Conservation (phyloP, 2,329 filamentous ascomycete species). For the Helotiales sp. region DNA sequence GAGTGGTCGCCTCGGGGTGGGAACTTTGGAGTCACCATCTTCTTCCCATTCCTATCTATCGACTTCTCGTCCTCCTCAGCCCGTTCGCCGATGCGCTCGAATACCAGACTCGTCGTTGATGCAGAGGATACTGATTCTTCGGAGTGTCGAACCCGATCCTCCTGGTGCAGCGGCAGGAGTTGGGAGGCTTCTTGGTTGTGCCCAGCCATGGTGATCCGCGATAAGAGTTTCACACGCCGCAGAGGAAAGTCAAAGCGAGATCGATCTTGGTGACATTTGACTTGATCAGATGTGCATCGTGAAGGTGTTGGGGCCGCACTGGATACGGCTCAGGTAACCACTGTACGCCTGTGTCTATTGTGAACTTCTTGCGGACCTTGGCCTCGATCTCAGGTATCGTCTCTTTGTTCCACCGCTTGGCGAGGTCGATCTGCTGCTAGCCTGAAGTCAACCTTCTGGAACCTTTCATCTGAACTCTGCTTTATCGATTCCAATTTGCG, state of each 20-base stretch:
- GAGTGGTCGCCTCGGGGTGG: slow-evolving; percentile 26
- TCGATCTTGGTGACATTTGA: neutral
- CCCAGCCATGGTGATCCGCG: slow-evolving; percentile 33
- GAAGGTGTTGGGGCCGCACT: neutral
- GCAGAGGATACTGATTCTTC: slow-evolving; percentile 65
- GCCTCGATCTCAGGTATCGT: neutral
- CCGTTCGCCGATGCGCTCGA: slow-evolving; percentile 69
- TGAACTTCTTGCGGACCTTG: neutral
- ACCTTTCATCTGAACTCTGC: neutral
- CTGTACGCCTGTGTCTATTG: neutral
- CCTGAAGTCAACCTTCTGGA: neutral
- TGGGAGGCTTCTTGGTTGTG: slow-evolving; percentile 30
- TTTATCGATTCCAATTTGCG: neutral
- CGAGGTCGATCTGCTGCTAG: neutral
- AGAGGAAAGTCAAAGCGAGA: slow-evolving; percentile 18
- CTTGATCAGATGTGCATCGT: neutral
- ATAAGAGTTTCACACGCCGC: slow-evolving; percentile 23
- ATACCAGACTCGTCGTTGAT: slow-evolving; percentile 82
- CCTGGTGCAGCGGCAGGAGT: slow-evolving; percentile 26
- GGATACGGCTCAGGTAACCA: neutral
- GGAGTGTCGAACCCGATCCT: slow-evolving; percentile 24
- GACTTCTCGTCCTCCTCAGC: slow-evolving; percentile 21
- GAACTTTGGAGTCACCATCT: slow-evolving; percentile 32
- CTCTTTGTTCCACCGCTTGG: neutral
- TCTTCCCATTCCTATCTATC: slow-evolving; percentile 21